These are phyloP conservation scores for Cotoneaster glaucophyllus DNA, from an alignment of 306 rosid species.

Conservation along the genomic window DNA sequence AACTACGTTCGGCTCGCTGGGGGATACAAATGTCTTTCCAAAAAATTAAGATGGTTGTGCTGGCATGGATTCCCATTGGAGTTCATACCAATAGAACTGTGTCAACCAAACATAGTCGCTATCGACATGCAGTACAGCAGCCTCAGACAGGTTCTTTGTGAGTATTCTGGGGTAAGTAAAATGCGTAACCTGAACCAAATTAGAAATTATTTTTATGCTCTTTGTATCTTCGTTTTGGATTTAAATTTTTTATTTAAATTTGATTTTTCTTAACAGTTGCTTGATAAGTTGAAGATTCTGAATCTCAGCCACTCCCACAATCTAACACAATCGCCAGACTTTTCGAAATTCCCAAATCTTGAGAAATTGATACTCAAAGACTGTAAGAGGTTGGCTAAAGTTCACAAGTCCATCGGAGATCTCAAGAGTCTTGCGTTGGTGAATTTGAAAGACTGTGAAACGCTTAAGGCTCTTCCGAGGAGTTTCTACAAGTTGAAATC, in stretches of 20 bases:
- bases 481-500: no score
- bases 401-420: no score
- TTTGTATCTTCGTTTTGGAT: no score
- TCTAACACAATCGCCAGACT: conserved; percentile 24
- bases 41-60: background rate
- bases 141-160: background rate
- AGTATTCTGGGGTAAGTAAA: no score
- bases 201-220: no score
- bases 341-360: conserved; percentile 24
- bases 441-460: no score
- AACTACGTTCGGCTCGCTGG: conserved; percentile 3
- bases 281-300: conserved; percentile 21
- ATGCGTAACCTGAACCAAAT: no score
- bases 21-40: conserved; percentile 19
- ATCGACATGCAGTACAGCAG: conserved; percentile 26
- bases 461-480: no score
- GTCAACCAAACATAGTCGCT: conserved; percentile 7
- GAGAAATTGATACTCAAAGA: background rate
- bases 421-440: no score
- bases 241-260: background rate
- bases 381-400: no score
- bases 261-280: background rate
- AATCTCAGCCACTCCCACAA: conserved; percentile 34
- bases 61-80: background rate
- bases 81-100: background rate